Base-by-base conservation (phyloP, 179 eudicot species). In the Camellia oleifera region DNA sequence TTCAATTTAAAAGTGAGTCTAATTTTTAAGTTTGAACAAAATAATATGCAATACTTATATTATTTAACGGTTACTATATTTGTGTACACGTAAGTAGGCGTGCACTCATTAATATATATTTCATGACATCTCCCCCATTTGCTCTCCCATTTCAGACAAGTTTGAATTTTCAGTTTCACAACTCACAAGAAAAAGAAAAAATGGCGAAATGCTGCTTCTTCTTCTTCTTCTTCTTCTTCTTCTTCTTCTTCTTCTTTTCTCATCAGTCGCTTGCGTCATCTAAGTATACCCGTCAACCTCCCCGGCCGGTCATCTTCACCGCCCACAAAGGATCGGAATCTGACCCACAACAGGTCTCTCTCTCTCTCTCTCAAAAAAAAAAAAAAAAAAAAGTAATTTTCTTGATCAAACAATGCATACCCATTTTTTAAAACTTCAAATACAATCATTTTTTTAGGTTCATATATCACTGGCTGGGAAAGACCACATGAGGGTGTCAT, bases 401-500 rank as follows among this genome's bases (percentile, higher is more conserved):
- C 26, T 23, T 23, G 26, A 23, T 23, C 26, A 23, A 23, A 23
- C 26, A 23, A 0, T 23, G 26, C 52, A 48, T 48, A 6, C 52
- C 52, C 52, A 48, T 48, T 48, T 4, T 48, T 48, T 48, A 3
- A 48, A 3, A 48, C 52, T 6, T 48, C 3, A 2, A 14, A 2
- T 6, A 14, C 5, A 14, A 9, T 7, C 13, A 15, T 40, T 64
- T 9, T 60, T 23, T 9, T 60, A 94, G 98, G 98, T 94, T n/a
- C 97, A 94, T 66, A 79, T 94, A 46, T 93, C 98, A 3, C 77
- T 94, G 80, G 97, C 80, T 17, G 97, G 97, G 73, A 84, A 88
- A 32, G 89, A 89, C 75, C 81, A 82, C 79, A 83, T 90, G 86
- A 89, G 91, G 69, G 91, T 94, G 17, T 87, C 97, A 72, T 94